Evolutionary conservation across 495 filamentous ascomycete genomes (phyloP).

Genomic region (Glonium stellatum): DNA sequence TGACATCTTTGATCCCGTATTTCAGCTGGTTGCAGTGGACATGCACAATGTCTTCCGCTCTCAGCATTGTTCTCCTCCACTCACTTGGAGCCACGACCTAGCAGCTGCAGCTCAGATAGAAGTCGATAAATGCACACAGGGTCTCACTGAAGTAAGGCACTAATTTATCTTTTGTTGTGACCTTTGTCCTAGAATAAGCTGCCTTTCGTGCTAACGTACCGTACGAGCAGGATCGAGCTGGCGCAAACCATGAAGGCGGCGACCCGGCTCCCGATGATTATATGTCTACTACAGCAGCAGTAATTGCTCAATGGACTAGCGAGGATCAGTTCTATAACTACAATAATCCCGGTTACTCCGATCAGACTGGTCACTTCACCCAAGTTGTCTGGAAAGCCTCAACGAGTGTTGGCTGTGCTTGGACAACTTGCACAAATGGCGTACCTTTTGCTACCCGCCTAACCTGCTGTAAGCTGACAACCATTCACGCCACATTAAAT

Average conservation of each 20-base stretch:
- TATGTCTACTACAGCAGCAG: too few relatives aligned
- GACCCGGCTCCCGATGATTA: too few relatives aligned
- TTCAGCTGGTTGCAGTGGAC: not conserved
- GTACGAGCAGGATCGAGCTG: too few relatives aligned
- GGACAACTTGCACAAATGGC: not conserved
- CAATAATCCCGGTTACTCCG: slow-evolving; percentile 47
- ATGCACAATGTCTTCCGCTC: too few relatives aligned
- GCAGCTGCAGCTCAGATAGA: too few relatives aligned
- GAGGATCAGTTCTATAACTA: slow-evolving; percentile 42
- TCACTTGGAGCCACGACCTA: too few relatives aligned
- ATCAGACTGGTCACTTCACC: slow-evolving; percentile 72
- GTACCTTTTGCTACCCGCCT: not conserved
- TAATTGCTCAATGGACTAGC: not conserved
- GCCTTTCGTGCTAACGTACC: too few relatives aligned
- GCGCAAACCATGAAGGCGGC: too few relatives aligned
- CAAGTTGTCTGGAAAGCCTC: slow-evolving; percentile 76
- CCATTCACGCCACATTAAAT: not conserved
- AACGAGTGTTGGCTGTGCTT: slow-evolving; percentile 61
- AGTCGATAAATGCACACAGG: too few relatives aligned
- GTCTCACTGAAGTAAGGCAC: too few relatives aligned
- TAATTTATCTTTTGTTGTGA: too few relatives aligned
- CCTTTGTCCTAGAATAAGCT: too few relatives aligned
- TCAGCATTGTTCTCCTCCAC: not conserved
- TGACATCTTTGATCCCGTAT: not conserved
- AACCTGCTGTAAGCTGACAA: not conserved